Conservation (phyloP, 2,329 filamentous ascomycete genomes). For the Diaporthe sp. region DNA sequence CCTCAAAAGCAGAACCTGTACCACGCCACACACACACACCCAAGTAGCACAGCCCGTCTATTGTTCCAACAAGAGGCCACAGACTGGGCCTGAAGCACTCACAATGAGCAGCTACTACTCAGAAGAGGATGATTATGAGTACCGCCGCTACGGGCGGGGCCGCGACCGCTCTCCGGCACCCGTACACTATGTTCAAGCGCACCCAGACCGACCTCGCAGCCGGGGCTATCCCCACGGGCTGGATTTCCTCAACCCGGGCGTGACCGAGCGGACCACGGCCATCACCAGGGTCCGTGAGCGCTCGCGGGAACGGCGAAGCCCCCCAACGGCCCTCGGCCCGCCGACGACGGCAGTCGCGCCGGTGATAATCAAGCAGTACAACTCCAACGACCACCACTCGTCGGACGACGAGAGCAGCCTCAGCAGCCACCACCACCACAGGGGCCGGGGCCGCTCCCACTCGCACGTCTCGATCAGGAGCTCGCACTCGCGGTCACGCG, state of each 20-base stretch:
- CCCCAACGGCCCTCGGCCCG: slow-evolving; percentile 46
- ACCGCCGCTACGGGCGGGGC: slow-evolving; percentile 54
- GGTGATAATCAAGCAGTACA: slow-evolving; percentile 69
- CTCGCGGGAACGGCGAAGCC: slow-evolving; percentile 59
- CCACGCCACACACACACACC: neutral
- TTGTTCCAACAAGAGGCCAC: neutral
- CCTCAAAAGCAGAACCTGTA: slow-evolving; percentile 1
- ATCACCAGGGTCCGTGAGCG: slow-evolving; percentile 54
- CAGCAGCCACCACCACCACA: slow-evolving; percentile 46
- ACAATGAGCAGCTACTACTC: slow-evolving; percentile 54
- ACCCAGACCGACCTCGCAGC: slow-evolving; percentile 47
- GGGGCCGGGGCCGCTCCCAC: slow-evolving; percentile 46
- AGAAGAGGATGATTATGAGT: slow-evolving; percentile 66
- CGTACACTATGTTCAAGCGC: slow-evolving; percentile 58
- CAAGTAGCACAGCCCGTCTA: neutral
- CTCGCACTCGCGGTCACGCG: slow-evolving; percentile 43
- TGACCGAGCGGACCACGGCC: slow-evolving; percentile 55
- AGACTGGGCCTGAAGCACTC: neutral
- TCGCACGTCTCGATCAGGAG: slow-evolving; percentile 41
- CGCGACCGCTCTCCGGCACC: slow-evolving; percentile 52
- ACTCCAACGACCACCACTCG: slow-evolving; percentile 50
- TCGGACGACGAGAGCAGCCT: slow-evolving; percentile 54
- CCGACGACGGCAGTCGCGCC: slow-evolving; percentile 50
- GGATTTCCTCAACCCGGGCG: slow-evolving; percentile 52
- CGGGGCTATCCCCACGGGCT: slow-evolving; percentile 53